Conservation (phyloP, 495 filamentous ascomycete genomes). For the Daldinia vernicosa region DNA sequence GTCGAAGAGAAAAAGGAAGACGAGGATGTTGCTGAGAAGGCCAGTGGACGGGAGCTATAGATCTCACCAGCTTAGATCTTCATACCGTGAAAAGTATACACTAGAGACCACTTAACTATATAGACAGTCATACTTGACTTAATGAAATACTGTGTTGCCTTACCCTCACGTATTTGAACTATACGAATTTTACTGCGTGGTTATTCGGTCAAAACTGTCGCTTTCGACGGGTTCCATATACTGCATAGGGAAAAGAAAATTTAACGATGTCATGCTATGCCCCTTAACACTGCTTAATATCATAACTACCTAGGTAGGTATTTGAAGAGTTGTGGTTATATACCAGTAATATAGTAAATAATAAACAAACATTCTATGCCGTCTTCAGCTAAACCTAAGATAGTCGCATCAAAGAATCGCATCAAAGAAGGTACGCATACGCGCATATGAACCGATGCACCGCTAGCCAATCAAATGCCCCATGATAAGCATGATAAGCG, state of each 20-base stretch:
- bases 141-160: slow-evolving; percentile 7
- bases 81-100: slow-evolving; percentile 4
- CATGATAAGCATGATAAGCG: slow-evolving; percentile 4
- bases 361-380: neutral
- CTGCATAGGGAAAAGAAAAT: neutral
- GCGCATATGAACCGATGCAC: neutral
- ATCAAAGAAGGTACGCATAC: neutral
- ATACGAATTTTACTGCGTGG: neutral
- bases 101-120: neutral
- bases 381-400: neutral
- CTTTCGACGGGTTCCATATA: neutral
- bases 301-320: too few relatives aligned
- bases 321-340: neutral
- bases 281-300: neutral
- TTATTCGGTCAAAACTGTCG: neutral
- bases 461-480: neutral
- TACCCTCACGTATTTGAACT: neutral
- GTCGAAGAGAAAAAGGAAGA: slow-evolving; percentile 48
- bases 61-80: neutral
- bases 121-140: slow-evolving; percentile 4
- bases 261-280: neutral
- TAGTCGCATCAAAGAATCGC: neutral
- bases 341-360: neutral
- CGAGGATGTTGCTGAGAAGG: slow-evolving; percentile 44
- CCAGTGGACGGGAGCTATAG: slow-evolving; percentile 46